These are phyloP conservation scores for Pseudozyma tsukubaensis DNA, from an alignment of 1,284 basidiomycete species.

Conservation along the genomic window DNA sequence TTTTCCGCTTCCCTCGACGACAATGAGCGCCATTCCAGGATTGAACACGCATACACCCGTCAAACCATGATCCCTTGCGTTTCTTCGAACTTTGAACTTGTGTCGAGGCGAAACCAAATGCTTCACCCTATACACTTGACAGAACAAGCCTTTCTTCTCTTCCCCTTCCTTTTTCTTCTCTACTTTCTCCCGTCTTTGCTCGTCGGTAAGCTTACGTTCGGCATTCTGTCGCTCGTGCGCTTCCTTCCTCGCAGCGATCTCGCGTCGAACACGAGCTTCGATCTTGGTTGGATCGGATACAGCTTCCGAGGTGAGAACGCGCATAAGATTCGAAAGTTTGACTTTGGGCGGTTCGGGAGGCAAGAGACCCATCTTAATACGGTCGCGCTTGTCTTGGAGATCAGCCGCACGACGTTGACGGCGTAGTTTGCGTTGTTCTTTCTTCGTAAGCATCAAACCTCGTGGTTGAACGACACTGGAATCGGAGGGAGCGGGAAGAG, in stretches of 20 bases:
- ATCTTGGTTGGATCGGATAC: conserved; percentile 97
- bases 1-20: conserved; percentile 91
- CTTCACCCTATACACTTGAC: conserved; percentile 86
- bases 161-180: conserved; percentile 72
- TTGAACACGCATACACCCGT: conserved; percentile 91
- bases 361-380: conserved; percentile 93
- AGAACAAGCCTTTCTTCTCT: conserved; percentile 86
- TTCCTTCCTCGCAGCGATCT: conserved; percentile 89
- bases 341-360: conserved; percentile 97
- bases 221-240: conserved; percentile 91
- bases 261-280: conserved; percentile 90
- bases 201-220: conserved; percentile 88
- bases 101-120: conserved; percentile 91
- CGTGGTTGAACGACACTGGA: conserved; percentile 78
- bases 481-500: conserved; percentile 89
- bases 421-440: conserved; percentile 97
- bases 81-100: conserved; percentile 94
- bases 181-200: conserved; percentile 85
- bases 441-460: conserved; percentile 66
- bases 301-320: conserved; percentile 94
- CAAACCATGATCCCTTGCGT: conserved; percentile 88
- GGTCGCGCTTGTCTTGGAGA: conserved; percentile 92
- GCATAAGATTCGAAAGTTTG: conserved; percentile 95
- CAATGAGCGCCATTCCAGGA: conserved; percentile 86
- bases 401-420: conserved; percentile 88